Conservation (phyloP, 345 rosid species). For the Pistacia vera region DNA sequence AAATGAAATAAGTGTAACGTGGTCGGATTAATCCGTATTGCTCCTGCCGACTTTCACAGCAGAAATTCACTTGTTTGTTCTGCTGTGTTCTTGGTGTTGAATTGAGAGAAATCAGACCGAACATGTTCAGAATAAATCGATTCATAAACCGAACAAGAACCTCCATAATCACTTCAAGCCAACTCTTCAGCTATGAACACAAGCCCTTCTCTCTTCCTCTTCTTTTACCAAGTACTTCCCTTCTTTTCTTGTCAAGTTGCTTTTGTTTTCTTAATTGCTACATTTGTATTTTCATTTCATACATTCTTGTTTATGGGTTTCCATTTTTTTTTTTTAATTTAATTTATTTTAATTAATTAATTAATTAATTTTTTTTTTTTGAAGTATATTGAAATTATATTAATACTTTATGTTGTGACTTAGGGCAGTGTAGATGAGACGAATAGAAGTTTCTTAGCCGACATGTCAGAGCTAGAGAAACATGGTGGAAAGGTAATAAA, state of each 20-base stretch:
- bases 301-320: not conserved
- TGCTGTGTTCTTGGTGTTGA: too few relatives aligned
- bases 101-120: too few relatives aligned
- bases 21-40: too few relatives aligned
- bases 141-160: conserved; percentile 30
- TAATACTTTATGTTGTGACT: conserved; percentile 33
- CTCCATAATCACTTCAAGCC: conserved; percentile 29
- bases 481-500: conserved; percentile 91
- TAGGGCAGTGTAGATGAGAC: conserved; percentile 98
- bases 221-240: conserved; percentile 58
- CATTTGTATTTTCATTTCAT: not conserved
- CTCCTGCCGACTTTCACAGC: too few relatives aligned
- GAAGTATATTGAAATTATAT: conserved; percentile 5
- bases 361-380: too few relatives aligned
- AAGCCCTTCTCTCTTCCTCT: conserved; percentile 49
- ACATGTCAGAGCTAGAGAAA: conserved; percentile 62
- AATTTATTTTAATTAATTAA: conserved; percentile 44
- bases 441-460: conserved; percentile 90
- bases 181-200: conserved; percentile 15
- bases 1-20: too few relatives aligned
- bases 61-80: too few relatives aligned
- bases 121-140: conserved; percentile 55
- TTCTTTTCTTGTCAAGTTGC: not conserved
- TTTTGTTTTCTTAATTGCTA: not conserved
- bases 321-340: not conserved